Evolutionary conservation across 331 rosid species (phyloP), one percentile per base, ranked within the genome.

Genomic region (Quercus phellos): DNA sequence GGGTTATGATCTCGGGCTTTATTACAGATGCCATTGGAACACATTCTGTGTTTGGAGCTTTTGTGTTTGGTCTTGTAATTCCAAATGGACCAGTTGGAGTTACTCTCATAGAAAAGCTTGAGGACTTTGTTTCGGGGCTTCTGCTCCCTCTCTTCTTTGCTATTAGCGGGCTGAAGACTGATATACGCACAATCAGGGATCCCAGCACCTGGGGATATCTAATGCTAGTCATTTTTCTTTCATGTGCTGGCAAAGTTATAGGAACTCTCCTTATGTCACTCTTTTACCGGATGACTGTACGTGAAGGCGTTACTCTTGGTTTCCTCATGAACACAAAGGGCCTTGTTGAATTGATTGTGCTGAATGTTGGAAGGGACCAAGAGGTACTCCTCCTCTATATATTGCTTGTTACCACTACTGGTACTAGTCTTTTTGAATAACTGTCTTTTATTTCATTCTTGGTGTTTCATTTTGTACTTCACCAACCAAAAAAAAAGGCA

Each of bases 291-390:
- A 92, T 95, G 93, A 73, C 96, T 1, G 1, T 85, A 56, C 82
- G 81, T 2, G 99, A 95, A 75, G 94, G 93, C 1, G 72, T 83
- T 34, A 88, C 92, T 4, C 91, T 92, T 13, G 99, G 98, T 27
- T 74, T 95, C 79, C 97, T 95, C 73, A 90, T 92, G 98, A 95
- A 95, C 87, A 83, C 96, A 7, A 95, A 92, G 74, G 99, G 99
- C 79, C 92, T 94, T 17, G 74, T 94, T 8, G 99, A 95, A 72
- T 79, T 95, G 81, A 83, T 92, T 7, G 89, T 95, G 64, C 91
- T 95, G 53, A 95, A 91, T 38, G 90, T 95, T 4, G 98, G 98
- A 9, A 91, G 81, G 75, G 98, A 95, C 75, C 92, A 86, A 6
- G 81, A 91, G 86, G 97, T 90, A 85, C 71, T 63, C 5, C n/a